Conservation (phyloP, 2,329 filamentous ascomycete species). For the Colletotrichum noveboracense region DNA sequence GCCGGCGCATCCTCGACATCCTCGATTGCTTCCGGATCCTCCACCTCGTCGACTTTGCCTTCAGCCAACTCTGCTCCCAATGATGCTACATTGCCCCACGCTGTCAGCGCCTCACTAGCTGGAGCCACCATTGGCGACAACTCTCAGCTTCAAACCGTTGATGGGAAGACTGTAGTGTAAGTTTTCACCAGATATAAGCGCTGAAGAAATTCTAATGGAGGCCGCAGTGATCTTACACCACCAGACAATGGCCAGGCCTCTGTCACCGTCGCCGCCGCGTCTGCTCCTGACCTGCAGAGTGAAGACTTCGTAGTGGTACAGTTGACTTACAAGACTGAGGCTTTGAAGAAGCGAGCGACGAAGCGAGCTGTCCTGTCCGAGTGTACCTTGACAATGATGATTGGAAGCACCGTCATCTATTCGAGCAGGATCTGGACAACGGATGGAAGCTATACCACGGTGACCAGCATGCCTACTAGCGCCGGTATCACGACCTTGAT, state of each 20-base stretch:
- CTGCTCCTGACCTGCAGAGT: not conserved
- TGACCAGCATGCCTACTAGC: not conserved
- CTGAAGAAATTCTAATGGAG: not conserved
- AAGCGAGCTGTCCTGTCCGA: not conserved
- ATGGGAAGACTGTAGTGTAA: not conserved
- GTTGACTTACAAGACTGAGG: not conserved
- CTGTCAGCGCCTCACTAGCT: not conserved
- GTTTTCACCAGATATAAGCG: rapidly evolving
- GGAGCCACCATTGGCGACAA: not conserved
- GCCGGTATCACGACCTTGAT: not conserved
- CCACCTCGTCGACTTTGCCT: not conserved
- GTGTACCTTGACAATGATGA: not conserved
- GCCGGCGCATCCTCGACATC: not conserved
- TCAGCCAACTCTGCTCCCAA: not conserved
- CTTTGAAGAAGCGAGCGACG: not conserved
- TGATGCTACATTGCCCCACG: not conserved
- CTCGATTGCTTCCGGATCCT: not conserved
- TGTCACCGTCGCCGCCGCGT: not conserved
- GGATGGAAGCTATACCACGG: slow-evolving; percentile 6
- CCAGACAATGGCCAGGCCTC: not conserved
- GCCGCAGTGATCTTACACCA: not conserved
- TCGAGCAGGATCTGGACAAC: slow-evolving; percentile 2
- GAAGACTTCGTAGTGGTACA: not conserved
- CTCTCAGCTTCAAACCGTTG: not conserved
- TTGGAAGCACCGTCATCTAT: not conserved